Conservation (phyloP, 805 yeast species). For the Kodamaea nitidulidarum region DNA sequence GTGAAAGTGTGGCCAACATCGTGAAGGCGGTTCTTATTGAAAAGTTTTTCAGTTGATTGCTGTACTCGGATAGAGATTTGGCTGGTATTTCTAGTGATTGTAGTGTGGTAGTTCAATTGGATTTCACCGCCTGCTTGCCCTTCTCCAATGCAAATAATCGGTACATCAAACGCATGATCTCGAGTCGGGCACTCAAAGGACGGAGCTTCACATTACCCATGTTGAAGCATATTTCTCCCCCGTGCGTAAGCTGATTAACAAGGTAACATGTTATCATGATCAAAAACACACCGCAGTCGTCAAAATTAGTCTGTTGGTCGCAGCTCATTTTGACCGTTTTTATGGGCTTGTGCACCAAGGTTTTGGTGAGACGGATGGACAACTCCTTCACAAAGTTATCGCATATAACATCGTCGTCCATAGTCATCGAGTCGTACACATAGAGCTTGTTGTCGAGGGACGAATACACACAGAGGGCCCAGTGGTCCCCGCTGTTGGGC, state of each 20-base stretch:
- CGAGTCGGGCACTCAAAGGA: constrained; percentile 47
- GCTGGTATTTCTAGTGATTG: too few species aligned
- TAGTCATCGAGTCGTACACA: constrained; percentile 56
- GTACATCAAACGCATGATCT: constrained; percentile 21
- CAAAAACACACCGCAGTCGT: constrained; percentile 57
- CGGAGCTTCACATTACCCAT: constrained; percentile 40
- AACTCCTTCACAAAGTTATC: constrained; percentile 26
- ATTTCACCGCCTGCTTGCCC: too few species aligned
- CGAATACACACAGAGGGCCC: constrained; percentile 62
- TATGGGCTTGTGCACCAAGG: constrained; percentile 20
- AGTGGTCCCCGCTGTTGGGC: constrained; percentile 69
- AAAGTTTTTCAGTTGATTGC: constrained; percentile 14
- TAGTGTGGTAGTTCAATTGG: too few species aligned
- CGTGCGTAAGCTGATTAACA: constrained; percentile 6
- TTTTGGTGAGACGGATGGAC: constrained; percentile 20
- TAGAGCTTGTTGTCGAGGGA: constrained; percentile 44
- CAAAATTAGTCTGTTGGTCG: constrained; percentile 62
- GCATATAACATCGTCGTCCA: constrained; percentile 13
- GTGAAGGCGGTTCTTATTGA: constrained; percentile 24
- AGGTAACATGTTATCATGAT: constrained; percentile 34
- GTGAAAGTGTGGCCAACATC: constrained; percentile 27
- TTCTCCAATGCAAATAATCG: constrained; percentile 1
- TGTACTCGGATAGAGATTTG: too few species aligned
- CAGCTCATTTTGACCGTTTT: constrained; percentile 32
- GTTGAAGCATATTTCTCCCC: constrained; percentile 32